Evolutionary conservation across 2,329 filamentous ascomycete genomes (phyloP), one percentile per base, ranked within the genome.

Genomic region (Hypoxylon sp.): DNA sequence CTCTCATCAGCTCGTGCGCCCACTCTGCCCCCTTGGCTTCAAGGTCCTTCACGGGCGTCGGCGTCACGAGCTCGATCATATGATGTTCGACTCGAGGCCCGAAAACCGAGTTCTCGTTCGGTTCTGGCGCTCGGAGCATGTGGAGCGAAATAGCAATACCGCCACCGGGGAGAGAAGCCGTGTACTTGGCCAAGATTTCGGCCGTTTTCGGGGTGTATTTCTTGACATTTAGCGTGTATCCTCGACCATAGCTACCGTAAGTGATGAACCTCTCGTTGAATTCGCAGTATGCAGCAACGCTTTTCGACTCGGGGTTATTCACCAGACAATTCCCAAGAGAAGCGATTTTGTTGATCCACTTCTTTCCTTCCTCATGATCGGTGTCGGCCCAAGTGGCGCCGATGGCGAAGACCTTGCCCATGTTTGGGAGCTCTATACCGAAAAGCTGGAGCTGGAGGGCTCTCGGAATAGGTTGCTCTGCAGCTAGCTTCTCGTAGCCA

Each of bases 11-110:
- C 22, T 14, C 52, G 8, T 44, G 52, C 0, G 72, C 70, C 77
- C 78, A 80, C 19, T 75, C 65, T 2, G 70, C 64, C 17, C 71
- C 65, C 17, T 70, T 72, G 4, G 68, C 57, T 46, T 75, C 70
- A 0, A 76, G 73, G 9, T 77, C 73, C 13, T 65, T 61, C 2
- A 71, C 67, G 6, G 56, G 46, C 3, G 75, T 72, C 26, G 71
- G 72, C 0, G 77, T 70, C 0, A 82, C 42, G 24, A 82, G 72
- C 67, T 82, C 80, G 5, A 82, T n/a, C 68, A 81, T 73, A 51
- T 77, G 75, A 63, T 82, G 80, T 11, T 77, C 74, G 1, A 72
- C 65, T 26, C 78, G 68, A 6, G 73, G 63, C 19, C 74, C 72
- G 53, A 80, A 78, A 1, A 81, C 74, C 0, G 78, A 76, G 5